Evolutionary conservation across 805 yeast genomes (phyloP).

Genomic region (Cyberlindnera japonica): DNA sequence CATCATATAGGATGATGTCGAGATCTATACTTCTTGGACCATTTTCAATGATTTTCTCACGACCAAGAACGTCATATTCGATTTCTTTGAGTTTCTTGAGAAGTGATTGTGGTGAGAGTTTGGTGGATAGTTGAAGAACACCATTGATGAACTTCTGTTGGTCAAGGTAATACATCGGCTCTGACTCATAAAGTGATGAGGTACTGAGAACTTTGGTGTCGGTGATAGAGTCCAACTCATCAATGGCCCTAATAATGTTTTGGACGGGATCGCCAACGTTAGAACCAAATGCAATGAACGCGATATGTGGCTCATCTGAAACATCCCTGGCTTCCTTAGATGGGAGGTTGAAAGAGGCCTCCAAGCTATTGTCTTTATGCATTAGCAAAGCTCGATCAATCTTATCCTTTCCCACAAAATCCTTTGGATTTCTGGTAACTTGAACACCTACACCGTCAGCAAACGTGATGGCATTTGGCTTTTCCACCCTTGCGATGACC

Average conservation of each 20-base stretch:
- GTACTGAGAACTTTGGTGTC: constrained; percentile 46
- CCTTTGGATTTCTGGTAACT: constrained; percentile 45
- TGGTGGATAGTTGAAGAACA: constrained; percentile 63
- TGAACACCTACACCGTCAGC: constrained; percentile 91
- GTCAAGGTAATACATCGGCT: constrained; percentile 85
- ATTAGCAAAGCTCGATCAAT: constrained; percentile 13
- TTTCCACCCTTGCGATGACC: constrained; percentile 62
- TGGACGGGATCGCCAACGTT: constrained; percentile 70
- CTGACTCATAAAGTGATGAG: constrained; percentile 80
- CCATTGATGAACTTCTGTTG: constrained; percentile 87
- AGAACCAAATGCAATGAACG: constrained; percentile 84
- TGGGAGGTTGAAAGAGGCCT: constrained; percentile 16
- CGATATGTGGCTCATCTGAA: constrained; percentile 39
- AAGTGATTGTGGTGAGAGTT: constrained; percentile 59
- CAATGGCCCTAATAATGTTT: constrained; percentile 57
- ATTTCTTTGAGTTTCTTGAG: constrained; percentile 62
- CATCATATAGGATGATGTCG: constrained; percentile 69
- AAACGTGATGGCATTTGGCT: constrained; percentile 83
- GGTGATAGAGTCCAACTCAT: constrained; percentile 36
- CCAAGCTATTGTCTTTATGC: constrained; percentile 3
- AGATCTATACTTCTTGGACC: constrained; percentile 92
- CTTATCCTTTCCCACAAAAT: constrained; percentile 31
- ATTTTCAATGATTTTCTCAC: constrained; percentile 79
- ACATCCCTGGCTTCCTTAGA: constrained; percentile 33
- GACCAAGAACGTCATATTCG: constrained; percentile 65